Evolutionary conservation across 1,284 basidiomycete genomes (phyloP), one percentile per base, ranked within the genome.

Genomic region (Tilletia caries): DNA sequence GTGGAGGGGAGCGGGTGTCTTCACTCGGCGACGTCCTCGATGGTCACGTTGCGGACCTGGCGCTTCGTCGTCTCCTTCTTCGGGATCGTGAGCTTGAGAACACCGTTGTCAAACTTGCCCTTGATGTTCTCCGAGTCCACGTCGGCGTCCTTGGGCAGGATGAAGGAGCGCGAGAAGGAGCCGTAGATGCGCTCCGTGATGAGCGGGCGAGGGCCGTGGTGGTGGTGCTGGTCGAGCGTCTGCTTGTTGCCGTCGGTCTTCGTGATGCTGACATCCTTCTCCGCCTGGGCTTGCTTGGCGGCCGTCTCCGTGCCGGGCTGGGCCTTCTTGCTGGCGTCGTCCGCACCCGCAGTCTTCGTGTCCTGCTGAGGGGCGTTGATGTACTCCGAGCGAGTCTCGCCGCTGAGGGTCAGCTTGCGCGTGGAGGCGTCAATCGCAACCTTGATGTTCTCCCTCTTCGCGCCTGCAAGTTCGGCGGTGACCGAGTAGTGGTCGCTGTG

Each of bases 361-460:
- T 41, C 37, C 15, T 41, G 37, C 15, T 41, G 37, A 5, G 64
- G 27, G 33, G 70, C 50, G 6, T 68, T 70, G 23, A 62, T 41
- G 69, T 76, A 74, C 65, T 76, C 75, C 68, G 68, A 70, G 68
- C 67, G 72, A 68, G 73, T 69, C 27, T 72, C 71, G 18, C 76
- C 76, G n/a, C 73, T 68, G 23, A 78, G 70, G 10, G 75, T 75
- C 34, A 78, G 65, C 29, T 75, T 68, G 50, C 75, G 75, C 27
- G 71, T 70, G 58, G 74, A 68, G 18, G 71, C 72, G 37, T 76
- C 76, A 3, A 75, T 68, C 2, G 70, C 69, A 66, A 78, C 71
- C 66, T 75, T 73, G 73, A 78, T 54, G 41, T 78, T 73, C 62
- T 78, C 75, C 68, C 74, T 75, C 68, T 74, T 73, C 44, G 73